Evolutionary conservation across 345 rosid genomes (phyloP).

Genomic region (Pugionium dolabratum): DNA sequence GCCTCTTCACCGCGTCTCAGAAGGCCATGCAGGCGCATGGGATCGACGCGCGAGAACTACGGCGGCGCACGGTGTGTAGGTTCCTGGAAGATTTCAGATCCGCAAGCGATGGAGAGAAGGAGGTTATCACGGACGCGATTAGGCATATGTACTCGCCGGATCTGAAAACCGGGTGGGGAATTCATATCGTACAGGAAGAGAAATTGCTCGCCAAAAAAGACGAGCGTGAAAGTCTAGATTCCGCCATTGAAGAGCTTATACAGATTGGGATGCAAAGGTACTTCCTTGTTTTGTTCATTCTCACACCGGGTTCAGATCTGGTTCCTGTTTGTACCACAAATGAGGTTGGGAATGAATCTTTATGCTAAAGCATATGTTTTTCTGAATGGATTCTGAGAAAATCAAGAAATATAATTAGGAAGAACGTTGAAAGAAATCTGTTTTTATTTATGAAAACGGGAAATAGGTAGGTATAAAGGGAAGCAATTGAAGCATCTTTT

Average conservation of each 20-base stretch:
- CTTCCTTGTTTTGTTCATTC: not conserved
- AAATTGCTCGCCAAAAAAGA: constrained; percentile 75
- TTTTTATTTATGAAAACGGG: no score
- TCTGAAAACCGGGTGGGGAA: constrained; percentile 98
- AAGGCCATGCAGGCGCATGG: constrained; percentile 81
- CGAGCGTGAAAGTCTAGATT: constrained; percentile 69
- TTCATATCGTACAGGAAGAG: constrained; percentile 91
- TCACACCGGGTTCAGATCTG: constrained; percentile 22
- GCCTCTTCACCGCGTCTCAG: constrained; percentile 89
- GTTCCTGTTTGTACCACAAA: not conserved
- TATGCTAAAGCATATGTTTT: not conserved
- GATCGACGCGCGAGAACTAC: constrained; percentile 66
- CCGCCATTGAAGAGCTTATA: constrained; percentile 75
- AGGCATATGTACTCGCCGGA: constrained; percentile 95
- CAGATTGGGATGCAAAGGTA: constrained; percentile 93
- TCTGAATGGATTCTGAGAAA: not conserved
- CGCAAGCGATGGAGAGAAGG: constrained; percentile 50
- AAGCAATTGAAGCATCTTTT: not conserved
- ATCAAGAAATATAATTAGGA: no score
- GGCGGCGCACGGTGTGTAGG: constrained; percentile 69
- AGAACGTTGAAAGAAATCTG: no score
- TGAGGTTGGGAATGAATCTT: not conserved
- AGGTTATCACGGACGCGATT: constrained; percentile 54
- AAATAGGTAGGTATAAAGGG: not conserved
- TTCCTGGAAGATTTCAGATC: constrained; percentile 77